Evolutionary conservation across 2,329 filamentous ascomycete genomes (phyloP).

Genomic region (Colletotrichum sp.): DNA sequence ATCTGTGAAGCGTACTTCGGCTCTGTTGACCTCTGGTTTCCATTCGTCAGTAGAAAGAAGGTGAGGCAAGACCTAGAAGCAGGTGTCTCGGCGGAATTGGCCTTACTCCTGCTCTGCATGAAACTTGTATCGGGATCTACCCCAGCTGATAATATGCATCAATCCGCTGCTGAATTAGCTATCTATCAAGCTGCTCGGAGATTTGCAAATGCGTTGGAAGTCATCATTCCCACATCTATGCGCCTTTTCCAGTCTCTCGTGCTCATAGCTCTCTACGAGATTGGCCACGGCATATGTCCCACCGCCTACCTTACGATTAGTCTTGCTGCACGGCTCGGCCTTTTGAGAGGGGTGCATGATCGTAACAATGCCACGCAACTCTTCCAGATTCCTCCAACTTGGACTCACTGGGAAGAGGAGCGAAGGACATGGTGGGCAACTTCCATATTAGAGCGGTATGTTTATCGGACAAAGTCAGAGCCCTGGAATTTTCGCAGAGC

Average conservation of each 20-base stretch:
- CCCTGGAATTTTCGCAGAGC: background rate
- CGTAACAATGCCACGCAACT: slow-evolving; percentile 29
- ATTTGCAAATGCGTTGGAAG: slow-evolving; percentile 24
- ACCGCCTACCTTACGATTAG: slow-evolving; percentile 34
- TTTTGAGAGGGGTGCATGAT: slow-evolving; percentile 27
- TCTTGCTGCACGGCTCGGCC: slow-evolving; percentile 21
- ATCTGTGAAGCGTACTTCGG: slow-evolving; percentile 24
- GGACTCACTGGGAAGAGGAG: slow-evolving; percentile 36
- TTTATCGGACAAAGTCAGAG: background rate
- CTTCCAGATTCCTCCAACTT: slow-evolving; percentile 28
- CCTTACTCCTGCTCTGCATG: slow-evolving; percentile 28
- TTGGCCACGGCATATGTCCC: slow-evolving; percentile 38
- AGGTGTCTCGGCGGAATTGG: slow-evolving; percentile 6
- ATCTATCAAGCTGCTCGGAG: slow-evolving; percentile 22
- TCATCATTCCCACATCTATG: slow-evolving; percentile 26
- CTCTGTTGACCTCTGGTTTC: slow-evolving; percentile 27
- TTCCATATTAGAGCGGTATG: slow-evolving; percentile 36
- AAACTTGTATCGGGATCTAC: slow-evolving; percentile 24
- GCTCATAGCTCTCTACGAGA: slow-evolving; percentile 35
- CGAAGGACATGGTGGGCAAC: slow-evolving; percentile 37
- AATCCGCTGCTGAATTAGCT: background rate
- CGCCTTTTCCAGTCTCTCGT: slow-evolving; percentile 30
- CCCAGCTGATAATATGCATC: background rate
- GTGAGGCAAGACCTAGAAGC: background rate
- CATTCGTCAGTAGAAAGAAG: slow-evolving; percentile 27